These are phyloP conservation scores for Musa itinerans DNA, from an alignment of 176 grass and related monocot species.

Conservation along the genomic window DNA sequence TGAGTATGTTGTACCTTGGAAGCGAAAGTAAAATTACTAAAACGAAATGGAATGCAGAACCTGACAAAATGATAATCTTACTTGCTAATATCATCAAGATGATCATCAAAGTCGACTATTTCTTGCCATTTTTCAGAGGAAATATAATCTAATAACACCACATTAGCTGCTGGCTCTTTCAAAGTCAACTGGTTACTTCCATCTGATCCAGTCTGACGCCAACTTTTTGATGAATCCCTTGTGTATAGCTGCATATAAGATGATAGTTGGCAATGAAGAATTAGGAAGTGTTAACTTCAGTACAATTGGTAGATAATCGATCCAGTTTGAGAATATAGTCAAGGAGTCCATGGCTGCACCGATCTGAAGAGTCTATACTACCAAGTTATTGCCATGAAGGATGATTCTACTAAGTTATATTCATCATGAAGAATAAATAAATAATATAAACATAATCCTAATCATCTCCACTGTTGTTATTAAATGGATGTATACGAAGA, in stretches of 20 bases:
- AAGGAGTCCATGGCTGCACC: too few relatives aligned
- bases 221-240: conserved; percentile 92
- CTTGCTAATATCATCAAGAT: conserved; percentile 99
- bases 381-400: not conserved
- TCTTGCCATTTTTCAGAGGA: conserved; percentile 72
- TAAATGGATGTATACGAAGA: too few relatives aligned
- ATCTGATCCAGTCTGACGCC: conserved; percentile 74
- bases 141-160: conserved; percentile 74
- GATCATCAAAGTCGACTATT: conserved; percentile 91
- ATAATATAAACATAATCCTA: too few relatives aligned
- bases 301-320: too few relatives aligned
- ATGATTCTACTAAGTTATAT: not conserved
- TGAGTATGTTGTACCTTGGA: conserved; percentile 15
- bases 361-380: too few relatives aligned
- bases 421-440: too few relatives aligned
- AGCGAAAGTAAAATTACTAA: not conserved
- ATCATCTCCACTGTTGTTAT: too few relatives aligned
- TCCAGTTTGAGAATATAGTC: too few relatives aligned
- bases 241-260: conserved; percentile 59
- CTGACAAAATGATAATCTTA: conserved; percentile 23
- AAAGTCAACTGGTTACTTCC: conserved; percentile 58
- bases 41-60: conserved; percentile 6
- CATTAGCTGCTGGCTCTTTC: conserved; percentile 80
- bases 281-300: too few relatives aligned
- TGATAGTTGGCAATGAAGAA: too few relatives aligned